phyloP scores from a whole-genome alignment of 768 basidiomycete species.

The Boletus sp. region DNA sequence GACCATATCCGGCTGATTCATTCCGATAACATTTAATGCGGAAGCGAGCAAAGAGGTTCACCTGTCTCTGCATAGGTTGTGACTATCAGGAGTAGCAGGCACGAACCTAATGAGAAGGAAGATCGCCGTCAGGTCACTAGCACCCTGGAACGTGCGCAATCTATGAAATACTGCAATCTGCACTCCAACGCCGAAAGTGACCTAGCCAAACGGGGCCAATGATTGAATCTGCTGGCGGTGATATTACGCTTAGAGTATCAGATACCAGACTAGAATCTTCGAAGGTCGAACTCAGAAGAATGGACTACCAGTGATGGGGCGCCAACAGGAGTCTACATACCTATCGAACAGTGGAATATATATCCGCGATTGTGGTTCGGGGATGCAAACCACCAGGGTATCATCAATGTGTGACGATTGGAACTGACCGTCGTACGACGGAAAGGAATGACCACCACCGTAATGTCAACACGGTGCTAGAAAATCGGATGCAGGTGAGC shows the following conservation, averaged over 20 bases:
- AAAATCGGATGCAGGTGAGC: not conserved
- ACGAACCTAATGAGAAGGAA: not conserved
- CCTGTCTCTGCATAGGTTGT: not conserved
- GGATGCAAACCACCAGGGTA: no score
- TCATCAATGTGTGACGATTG: no score
- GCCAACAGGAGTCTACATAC: not conserved
- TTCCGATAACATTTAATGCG: not conserved
- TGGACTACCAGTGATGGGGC: not conserved
- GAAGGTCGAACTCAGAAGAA: no score
- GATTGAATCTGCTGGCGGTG: no score
- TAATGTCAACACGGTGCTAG: not conserved
- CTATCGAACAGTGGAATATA: not conserved
- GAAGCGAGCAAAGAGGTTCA: not conserved
- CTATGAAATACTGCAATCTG: not conserved
- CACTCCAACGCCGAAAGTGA: not conserved
- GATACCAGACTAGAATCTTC: not conserved
- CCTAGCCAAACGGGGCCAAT: no score
- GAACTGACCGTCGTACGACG: not conserved
- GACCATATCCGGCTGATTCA: not conserved
- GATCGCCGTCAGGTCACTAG: not conserved
- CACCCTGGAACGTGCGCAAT: not conserved
- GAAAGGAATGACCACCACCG: not conserved
- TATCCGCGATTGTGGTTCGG: not conserved
- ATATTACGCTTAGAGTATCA: not conserved
- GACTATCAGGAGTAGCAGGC: not conserved